phyloP scores from a whole-genome alignment of 2,329 filamentous ascomycete species.

The Rasamsonia emersonii region DNA sequence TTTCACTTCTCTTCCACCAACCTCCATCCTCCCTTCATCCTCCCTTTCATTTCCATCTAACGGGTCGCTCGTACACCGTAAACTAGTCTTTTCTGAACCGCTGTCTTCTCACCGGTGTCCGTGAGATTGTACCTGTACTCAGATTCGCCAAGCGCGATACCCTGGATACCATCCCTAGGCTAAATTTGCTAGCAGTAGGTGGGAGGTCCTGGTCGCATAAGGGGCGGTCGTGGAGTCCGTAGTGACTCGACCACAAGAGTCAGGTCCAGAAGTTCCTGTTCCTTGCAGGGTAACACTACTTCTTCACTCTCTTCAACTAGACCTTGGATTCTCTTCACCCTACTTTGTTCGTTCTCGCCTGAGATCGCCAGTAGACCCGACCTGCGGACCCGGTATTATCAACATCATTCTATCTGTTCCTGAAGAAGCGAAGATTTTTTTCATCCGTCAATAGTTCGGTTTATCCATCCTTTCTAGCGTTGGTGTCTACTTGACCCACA shows the following conservation, averaged over 20 bases:
- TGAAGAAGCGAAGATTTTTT: constrained; percentile 3
- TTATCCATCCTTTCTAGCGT: constrained; percentile 2
- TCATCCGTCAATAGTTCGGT: constrained; percentile 2
- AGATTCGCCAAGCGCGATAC: constrained; percentile 23
- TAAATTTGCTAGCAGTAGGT: constrained; percentile 32
- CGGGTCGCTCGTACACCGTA: constrained; percentile 17
- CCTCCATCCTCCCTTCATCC: background rate
- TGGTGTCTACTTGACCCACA: constrained; percentile 10
- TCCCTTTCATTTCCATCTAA: constrained; percentile 1
- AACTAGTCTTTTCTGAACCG: constrained; percentile 11
- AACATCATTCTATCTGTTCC: constrained; percentile 9
- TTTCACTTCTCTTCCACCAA: background rate
- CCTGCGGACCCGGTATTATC: constrained; percentile 11
- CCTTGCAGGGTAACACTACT: constrained; percentile 12
- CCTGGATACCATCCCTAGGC: constrained; percentile 26
- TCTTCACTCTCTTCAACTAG: constrained; percentile 8
- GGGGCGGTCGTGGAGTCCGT: constrained; percentile 27
- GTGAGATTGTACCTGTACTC: constrained; percentile 25
- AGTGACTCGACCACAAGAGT: constrained; percentile 26
- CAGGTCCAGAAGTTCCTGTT: constrained; percentile 9
- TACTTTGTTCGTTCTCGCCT: constrained; percentile 10
- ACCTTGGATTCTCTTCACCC: constrained; percentile 2
- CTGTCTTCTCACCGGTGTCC: constrained; percentile 11
- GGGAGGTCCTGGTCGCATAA: constrained; percentile 22
- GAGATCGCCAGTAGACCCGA: constrained; percentile 17